phyloP scores from a whole-genome alignment of 2,329 filamentous ascomycete species.

The Sporothrix variecibatus region DNA sequence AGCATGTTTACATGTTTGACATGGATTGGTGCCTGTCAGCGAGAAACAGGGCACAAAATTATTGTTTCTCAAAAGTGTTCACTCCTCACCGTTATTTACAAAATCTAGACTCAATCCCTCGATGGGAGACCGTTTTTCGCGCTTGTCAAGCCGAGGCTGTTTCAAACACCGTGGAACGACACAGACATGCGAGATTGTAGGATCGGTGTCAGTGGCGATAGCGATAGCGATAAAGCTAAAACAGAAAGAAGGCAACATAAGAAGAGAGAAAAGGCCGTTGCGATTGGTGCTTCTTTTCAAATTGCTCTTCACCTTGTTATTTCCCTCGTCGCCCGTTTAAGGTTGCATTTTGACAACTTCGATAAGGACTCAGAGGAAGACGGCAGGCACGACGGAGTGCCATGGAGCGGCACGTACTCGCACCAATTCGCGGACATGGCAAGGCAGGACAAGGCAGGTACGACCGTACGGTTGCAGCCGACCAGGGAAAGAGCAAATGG shows the following conservation, averaged over 20 bases:
- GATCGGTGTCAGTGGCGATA: too few relatives aligned
- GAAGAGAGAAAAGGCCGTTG: background rate
- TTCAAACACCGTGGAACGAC: background rate
- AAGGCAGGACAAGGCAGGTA: background rate
- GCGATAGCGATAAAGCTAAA: background rate
- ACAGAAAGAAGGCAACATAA: background rate
- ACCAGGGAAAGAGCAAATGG: slow-evolving; percentile 1
- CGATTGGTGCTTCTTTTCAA: background rate
- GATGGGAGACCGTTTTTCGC: background rate
- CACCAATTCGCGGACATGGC: background rate
- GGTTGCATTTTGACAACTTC: background rate
- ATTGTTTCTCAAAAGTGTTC: background rate
- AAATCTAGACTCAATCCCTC: too few relatives aligned
- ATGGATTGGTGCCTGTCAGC: background rate
- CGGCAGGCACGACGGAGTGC: background rate
- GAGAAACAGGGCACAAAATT: background rate
- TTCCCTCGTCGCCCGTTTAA: background rate
- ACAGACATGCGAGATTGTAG: background rate
- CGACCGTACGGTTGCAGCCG: background rate
- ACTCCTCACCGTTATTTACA: background rate
- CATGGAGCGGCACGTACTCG: background rate
- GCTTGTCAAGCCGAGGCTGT: background rate
- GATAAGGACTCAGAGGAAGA: background rate
- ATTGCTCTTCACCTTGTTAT: background rate
- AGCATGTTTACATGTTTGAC: background rate